phyloP scores from a whole-genome alignment of 1,284 basidiomycete genomes.

The Fomitopsis palustris region DNA sequence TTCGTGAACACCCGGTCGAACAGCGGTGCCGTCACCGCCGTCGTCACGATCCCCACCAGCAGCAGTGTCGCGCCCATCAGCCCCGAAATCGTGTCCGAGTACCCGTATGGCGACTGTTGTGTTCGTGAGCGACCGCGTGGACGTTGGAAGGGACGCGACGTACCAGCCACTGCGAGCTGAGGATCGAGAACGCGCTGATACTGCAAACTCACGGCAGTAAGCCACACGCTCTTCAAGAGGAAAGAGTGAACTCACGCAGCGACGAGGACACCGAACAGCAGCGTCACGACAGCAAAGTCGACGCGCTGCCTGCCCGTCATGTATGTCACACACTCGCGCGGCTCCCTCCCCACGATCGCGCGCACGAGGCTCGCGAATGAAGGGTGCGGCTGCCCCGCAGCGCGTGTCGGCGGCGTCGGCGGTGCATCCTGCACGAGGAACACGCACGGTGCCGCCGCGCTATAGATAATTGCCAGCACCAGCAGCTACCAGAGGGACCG shows the following conservation, averaged over 20 bases:
- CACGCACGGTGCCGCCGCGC: slow-evolving; percentile 49
- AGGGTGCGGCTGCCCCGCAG: slow-evolving; percentile 56
- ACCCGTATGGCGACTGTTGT: slow-evolving; percentile 65
- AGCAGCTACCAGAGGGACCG: slow-evolving; percentile 45
- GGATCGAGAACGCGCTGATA: slow-evolving; percentile 50
- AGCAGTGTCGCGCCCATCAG: slow-evolving; percentile 68
- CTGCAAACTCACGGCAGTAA: slow-evolving; percentile 18
- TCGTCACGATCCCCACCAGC: slow-evolving; percentile 64
- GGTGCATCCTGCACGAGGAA: slow-evolving; percentile 58
- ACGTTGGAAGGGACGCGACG: slow-evolving; percentile 17
- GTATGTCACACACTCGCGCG: slow-evolving; percentile 35
- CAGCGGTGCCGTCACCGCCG: slow-evolving; percentile 63
- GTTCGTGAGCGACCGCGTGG: not conserved
- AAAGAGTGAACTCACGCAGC: slow-evolving; percentile 46
- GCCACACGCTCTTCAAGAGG: not conserved
- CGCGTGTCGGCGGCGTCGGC: slow-evolving; percentile 71
- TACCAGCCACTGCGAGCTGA: slow-evolving; percentile 68
- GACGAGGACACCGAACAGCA: slow-evolving; percentile 62
- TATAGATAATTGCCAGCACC: slow-evolving; percentile 63
- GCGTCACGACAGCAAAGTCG: slow-evolving; percentile 59
- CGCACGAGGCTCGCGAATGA: slow-evolving; percentile 51
- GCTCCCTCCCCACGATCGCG: slow-evolving; percentile 49
- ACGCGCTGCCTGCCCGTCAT: slow-evolving; percentile 65
- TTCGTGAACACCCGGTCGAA: slow-evolving; percentile 77
- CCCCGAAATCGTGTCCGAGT: slow-evolving; percentile 59